These are phyloP conservation scores for Botrytis squamosa DNA, from an alignment of 2,329 filamentous ascomycete species.

Conservation along the genomic window DNA sequence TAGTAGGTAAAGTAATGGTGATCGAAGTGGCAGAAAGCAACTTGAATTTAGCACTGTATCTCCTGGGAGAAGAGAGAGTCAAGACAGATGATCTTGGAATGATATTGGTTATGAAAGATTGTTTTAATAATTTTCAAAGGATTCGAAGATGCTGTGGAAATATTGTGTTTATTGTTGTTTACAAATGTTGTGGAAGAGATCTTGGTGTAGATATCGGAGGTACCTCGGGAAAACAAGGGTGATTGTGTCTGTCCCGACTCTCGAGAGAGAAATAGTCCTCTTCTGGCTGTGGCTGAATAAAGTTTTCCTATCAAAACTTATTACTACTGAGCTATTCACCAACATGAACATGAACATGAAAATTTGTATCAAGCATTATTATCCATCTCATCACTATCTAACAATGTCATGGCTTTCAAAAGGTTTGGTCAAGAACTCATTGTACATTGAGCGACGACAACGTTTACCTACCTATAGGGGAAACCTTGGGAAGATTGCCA, in stretches of 20 bases:
- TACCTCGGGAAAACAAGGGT: neutral
- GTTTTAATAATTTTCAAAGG: neutral
- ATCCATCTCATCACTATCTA: neutral
- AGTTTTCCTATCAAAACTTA: neutral
- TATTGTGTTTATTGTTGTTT: neutral
- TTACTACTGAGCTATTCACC: neutral
- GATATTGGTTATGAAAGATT: neutral
- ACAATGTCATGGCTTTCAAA: neutral
- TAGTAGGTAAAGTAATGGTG: neutral
- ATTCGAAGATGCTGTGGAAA: neutral
- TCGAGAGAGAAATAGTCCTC: neutral
- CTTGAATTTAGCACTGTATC: neutral
- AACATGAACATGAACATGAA: neutral
- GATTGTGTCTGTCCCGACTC: too few species aligned
- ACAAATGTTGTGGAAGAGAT: neutral
- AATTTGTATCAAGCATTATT: neutral
- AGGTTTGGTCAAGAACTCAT: neutral
- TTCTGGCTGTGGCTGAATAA: neutral
- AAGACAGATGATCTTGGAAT: neutral
- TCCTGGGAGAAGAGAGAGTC: neutral
- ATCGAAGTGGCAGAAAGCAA: neutral
- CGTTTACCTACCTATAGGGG: slow-evolving; percentile 1
- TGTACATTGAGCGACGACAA: neutral
- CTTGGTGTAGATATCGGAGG: neutral
- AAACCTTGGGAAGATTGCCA: neutral